Conservation (phyloP, 2,329 filamentous ascomycete genomes). For the Sporothrix dimorphospora region DNA sequence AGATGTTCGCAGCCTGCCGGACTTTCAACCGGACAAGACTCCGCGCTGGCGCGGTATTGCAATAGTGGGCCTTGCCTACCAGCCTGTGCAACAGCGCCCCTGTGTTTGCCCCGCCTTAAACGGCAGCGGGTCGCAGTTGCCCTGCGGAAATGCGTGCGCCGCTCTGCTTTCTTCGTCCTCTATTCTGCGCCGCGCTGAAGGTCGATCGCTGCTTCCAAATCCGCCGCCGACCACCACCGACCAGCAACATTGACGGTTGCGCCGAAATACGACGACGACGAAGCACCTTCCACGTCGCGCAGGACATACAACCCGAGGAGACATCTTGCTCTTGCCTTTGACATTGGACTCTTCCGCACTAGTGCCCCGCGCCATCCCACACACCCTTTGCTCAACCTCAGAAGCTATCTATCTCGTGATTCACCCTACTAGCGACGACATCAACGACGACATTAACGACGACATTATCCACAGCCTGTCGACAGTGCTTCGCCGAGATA, state of each 20-base stretch:
- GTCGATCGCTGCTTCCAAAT: slow-evolving; percentile 13
- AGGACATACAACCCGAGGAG: neutral
- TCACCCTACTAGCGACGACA: neutral
- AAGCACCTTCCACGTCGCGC: neutral
- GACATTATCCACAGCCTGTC: neutral
- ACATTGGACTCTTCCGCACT: neutral
- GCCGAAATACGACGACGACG: neutral
- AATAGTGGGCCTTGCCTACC: slow-evolving; percentile 16
- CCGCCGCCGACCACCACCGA: neutral
- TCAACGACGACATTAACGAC: neutral
- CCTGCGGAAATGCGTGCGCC: neutral
- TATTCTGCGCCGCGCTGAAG: neutral
- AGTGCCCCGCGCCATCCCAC: neutral
- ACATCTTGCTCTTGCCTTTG: neutral
- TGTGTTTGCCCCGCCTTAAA: slow-evolving; percentile 6
- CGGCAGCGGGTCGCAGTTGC: neutral
- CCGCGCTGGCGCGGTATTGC: neutral
- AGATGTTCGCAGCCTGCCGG: neutral
- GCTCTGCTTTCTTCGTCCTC: neutral
- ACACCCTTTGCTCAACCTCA: neutral
- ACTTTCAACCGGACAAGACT: neutral
- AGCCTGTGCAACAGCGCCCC: neutral
- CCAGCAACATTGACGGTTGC: neutral
- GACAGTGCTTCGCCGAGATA: neutral
- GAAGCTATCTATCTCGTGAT: neutral